phyloP scores from a whole-genome alignment of 345 rosid genomes.

The Abelmoschus esculentus region DNA sequence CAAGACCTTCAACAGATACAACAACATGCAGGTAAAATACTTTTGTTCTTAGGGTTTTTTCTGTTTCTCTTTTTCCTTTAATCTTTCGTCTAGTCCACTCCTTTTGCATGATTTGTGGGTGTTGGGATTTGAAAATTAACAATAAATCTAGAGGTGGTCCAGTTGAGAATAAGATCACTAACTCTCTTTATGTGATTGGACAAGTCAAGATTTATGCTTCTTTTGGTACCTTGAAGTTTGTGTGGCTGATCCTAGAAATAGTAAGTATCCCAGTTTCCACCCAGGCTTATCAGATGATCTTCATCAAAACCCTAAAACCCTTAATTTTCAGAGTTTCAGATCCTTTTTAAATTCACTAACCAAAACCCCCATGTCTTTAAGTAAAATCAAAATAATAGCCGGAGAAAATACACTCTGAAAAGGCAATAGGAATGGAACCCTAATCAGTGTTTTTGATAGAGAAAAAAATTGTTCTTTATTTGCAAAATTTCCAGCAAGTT shows the following conservation, averaged over 20 bases:
- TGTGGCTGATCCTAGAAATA: slow-evolving; percentile 1
- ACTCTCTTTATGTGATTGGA: slow-evolving; percentile 23
- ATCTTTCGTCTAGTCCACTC: background rate
- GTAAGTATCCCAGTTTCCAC: slow-evolving; percentile 16
- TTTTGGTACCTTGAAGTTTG: slow-evolving; percentile 46
- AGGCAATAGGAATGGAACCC: background rate
- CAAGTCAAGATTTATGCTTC: slow-evolving; percentile 33
- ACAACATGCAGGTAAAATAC: slow-evolving; percentile 87
- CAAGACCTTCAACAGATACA: slow-evolving; percentile 99
- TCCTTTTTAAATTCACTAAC: background rate
- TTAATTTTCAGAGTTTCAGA: background rate
- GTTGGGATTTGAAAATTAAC: slow-evolving; percentile 35
- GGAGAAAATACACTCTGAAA: background rate
- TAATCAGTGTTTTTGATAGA: background rate
- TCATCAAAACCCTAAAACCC: slow-evolving; percentile 14
- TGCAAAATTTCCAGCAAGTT: background rate
- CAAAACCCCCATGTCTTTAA: background rate
- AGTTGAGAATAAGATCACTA: slow-evolving; percentile 16
- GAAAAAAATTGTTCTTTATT: background rate
- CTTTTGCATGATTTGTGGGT: slow-evolving; percentile 38
- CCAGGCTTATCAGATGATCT: slow-evolving; percentile 9
- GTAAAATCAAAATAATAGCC: background rate
- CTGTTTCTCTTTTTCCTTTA: slow-evolving; percentile 15
- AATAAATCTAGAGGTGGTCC: slow-evolving; percentile 33
- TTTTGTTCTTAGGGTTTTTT: slow-evolving; percentile 30